A percentile compares a stretch with the other conserved stretches of the same genome.
phyloP scores from a whole-genome alignment of 768 basidiomycete species.

The Tylopilus rubrobrunneus region DNA sequence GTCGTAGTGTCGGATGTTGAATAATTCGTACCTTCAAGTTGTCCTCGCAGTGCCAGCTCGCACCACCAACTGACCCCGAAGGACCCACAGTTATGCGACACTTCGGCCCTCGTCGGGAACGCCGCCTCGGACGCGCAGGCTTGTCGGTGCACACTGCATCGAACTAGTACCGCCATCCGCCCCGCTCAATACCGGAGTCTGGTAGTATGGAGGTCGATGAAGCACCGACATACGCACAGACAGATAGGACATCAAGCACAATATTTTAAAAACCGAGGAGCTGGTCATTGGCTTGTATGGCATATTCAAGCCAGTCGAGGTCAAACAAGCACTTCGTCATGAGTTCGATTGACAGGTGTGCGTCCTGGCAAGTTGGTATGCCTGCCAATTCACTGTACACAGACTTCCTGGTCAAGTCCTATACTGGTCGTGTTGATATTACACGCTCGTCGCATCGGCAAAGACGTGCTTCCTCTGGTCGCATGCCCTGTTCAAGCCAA shows the following conservation, averaged over 20 bases:
- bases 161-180: slow-evolving; percentile 15
- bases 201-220: slow-evolving; percentile 75
- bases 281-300: slow-evolving; percentile 60
- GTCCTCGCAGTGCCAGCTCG: slow-evolving; percentile 4
- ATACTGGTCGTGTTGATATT: no score
- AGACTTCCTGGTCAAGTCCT: no score
- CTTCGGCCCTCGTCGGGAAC: slow-evolving; percentile 23
- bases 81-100: slow-evolving; percentile 36
- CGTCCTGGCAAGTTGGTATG: not conserved
- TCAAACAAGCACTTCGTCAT: slow-evolving; percentile 50
- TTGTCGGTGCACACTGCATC: slow-evolving; percentile 24
- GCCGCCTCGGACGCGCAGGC: slow-evolving; percentile 25
- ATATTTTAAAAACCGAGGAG: slow-evolving; percentile 67
- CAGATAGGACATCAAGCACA: slow-evolving; percentile 35
- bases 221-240: slow-evolving; percentile 33
- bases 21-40: slow-evolving; percentile 10
- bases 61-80: slow-evolving; percentile 59
- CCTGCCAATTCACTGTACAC: not conserved
- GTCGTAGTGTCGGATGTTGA: slow-evolving; percentile 5
- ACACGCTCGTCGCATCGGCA: no score
- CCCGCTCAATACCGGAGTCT: slow-evolving; percentile 39
- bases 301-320: slow-evolving; percentile 59
- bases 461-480: no score
- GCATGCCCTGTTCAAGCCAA: no score
- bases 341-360: slow-evolving; percentile 57